Conservation (phyloP, 306 rosid species). For the Argentina anserina region DNA sequence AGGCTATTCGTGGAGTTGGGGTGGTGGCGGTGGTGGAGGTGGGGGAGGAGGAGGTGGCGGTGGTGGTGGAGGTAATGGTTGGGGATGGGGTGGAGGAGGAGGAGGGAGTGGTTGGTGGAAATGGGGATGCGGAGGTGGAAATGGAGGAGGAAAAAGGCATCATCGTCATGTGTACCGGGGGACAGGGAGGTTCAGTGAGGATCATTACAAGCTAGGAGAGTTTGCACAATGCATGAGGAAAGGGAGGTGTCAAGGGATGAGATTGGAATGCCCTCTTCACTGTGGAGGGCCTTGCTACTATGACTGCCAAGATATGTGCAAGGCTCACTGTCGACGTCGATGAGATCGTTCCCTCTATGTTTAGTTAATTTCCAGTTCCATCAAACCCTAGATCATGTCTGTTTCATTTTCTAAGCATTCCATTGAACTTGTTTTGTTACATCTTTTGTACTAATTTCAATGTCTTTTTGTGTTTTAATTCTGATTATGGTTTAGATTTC, state of each 20-base stretch:
- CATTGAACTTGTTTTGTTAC: neutral
- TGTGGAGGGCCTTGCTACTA: slow-evolving; percentile 85
- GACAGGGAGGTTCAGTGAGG: slow-evolving; percentile 29
- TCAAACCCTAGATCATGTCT: neutral
- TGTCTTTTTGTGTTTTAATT: neutral
- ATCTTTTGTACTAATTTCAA: neutral
- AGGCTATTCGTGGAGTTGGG: slow-evolving; percentile 3
- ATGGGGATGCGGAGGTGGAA: slow-evolving; percentile 68
- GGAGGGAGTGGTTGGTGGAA: slow-evolving; percentile 75
- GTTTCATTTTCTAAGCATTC: neutral
- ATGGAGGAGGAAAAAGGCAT: slow-evolving; percentile 19
- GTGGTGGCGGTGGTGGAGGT: slow-evolving; percentile 24
- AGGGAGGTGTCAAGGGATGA: slow-evolving; percentile 67
- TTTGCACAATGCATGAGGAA: slow-evolving; percentile 71
- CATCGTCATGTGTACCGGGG: slow-evolving; percentile 5
- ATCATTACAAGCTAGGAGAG: slow-evolving; percentile 60
- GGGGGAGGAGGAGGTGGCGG: neutral
- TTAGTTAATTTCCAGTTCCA: neutral
- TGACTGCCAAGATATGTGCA: slow-evolving; percentile 83
- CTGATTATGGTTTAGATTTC: no score
- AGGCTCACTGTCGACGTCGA: slow-evolving; percentile 58
- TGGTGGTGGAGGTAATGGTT: slow-evolving; percentile 11
- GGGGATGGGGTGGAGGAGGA: slow-evolving; percentile 59
- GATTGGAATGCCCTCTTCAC: slow-evolving; percentile 83
- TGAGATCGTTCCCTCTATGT: neutral